These are phyloP conservation scores for Phytophthora aleatoria DNA, from an alignment of 352 stramenopile species.

Conservation along the genomic window DNA sequence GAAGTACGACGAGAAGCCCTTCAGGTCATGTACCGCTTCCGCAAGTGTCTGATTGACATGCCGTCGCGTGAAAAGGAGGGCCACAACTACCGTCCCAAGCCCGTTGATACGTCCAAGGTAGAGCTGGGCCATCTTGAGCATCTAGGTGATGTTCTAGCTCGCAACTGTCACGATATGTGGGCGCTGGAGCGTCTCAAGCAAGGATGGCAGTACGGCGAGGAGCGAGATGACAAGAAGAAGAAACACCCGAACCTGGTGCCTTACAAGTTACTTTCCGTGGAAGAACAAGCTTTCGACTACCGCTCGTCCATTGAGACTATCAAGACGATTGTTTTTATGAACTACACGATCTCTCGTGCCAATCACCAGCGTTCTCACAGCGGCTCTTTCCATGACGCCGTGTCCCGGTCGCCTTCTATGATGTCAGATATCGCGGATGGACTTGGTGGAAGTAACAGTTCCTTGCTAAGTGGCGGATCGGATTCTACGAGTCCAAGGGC, in stretches of 20 bases:
- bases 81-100: constrained; percentile 87
- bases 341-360: constrained; percentile 75
- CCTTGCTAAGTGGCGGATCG: constrained; percentile 29
- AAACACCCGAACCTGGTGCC: constrained; percentile 83
- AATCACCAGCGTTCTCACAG: constrained; percentile 43
- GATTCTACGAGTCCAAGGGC: constrained; percentile 33
- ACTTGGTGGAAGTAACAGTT: constrained; percentile 36
- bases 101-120: constrained; percentile 78
- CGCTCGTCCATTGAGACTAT: constrained; percentile 88
- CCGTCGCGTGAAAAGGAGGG: constrained; percentile 88
- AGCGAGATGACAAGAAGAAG: constrained; percentile 79
- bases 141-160: constrained; percentile 74
- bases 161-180: constrained; percentile 91
- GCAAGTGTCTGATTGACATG: constrained; percentile 89
- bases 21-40: constrained; percentile 90
- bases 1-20: constrained; percentile 79
- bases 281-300: constrained; percentile 87
- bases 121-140: constrained; percentile 76
- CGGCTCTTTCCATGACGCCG: constrained; percentile 66
- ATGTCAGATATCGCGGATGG: constrained; percentile 58
- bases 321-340: constrained; percentile 90
- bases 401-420: constrained; percentile 70
- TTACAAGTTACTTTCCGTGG: constrained; percentile 77
- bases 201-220: constrained; percentile 74
- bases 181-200: constrained; percentile 84